Percentiles rank a stretch among this genome's conserved stretches.
These are phyloP conservation scores for Nitzschia sp. DNA, from an alignment of 108 stramenopile species.

Conservation along the genomic window DNA sequence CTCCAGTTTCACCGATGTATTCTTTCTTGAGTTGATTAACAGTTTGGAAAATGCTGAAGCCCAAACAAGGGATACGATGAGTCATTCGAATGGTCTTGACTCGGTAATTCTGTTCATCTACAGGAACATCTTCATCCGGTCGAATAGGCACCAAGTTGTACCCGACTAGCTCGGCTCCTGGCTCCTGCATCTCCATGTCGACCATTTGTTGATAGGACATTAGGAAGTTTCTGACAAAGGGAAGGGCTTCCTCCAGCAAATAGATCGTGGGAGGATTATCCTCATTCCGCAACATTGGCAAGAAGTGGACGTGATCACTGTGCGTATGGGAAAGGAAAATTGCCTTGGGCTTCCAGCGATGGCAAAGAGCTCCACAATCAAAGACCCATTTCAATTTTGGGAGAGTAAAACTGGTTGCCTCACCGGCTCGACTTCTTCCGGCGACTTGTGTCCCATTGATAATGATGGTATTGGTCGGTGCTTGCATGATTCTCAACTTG, in stretches of 20 bases:
- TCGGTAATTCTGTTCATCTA: slow-evolving; percentile 28
- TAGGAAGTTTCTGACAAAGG: slow-evolving; percentile 31
- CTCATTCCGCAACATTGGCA: slow-evolving; percentile 17
- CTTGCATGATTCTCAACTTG: slow-evolving; percentile 7
- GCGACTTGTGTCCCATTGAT: slow-evolving; percentile 11
- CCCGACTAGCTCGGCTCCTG: background rate
- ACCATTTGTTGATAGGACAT: slow-evolving; percentile 34
- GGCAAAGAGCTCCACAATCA: slow-evolving; percentile 47
- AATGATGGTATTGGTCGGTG: background rate
- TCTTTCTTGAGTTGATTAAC: slow-evolving; percentile 32
- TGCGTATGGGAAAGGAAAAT: slow-evolving; percentile 51
- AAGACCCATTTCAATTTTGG: slow-evolving; percentile 49
- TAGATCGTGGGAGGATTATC: slow-evolving; percentile 33
- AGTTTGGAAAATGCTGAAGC: slow-evolving; percentile 37
- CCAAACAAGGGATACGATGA: slow-evolving; percentile 46
- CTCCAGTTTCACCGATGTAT: slow-evolving; percentile 29
- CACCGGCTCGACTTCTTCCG: slow-evolving; percentile 51
- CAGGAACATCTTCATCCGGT: slow-evolving; percentile 29
- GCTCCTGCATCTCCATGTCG: background rate
- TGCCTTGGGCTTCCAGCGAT: slow-evolving; percentile 25
- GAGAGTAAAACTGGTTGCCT: slow-evolving; percentile 40
- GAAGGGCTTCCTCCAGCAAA: slow-evolving; percentile 25
- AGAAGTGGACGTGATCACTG: slow-evolving; percentile 39
- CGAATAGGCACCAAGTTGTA: slow-evolving; percentile 13
- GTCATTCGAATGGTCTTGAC: slow-evolving; percentile 26